Evolutionary conservation across 441 rosid species (phyloP).

Genomic region (Adansonia grandidieri): DNA sequence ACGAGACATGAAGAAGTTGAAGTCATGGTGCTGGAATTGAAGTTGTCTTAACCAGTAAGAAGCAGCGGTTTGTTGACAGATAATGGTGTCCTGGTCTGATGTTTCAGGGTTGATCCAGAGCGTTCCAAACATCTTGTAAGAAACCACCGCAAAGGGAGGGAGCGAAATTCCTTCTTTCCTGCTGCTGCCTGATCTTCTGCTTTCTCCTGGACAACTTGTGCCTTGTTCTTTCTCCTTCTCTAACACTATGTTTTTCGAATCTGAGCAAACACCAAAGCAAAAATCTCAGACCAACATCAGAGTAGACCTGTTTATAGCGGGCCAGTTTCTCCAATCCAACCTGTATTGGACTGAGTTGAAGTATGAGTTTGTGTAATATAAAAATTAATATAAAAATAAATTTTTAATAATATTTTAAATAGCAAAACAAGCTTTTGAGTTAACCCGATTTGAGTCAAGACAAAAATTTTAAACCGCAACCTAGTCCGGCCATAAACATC

Average conservation of each 20-base stretch:
- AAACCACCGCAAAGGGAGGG: slow-evolving; percentile 40
- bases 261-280: not conserved
- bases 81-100: slow-evolving; percentile 20
- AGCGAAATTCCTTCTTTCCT: slow-evolving; percentile 20
- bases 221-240: not conserved
- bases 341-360: too few species aligned
- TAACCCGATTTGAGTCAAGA: too few species aligned
- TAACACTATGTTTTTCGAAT: not conserved
- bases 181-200: not conserved
- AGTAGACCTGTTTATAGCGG: too few species aligned
- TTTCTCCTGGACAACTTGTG: not conserved
- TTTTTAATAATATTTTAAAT: too few species aligned
- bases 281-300: not conserved
- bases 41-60: slow-evolving; percentile 35
- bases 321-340: too few species aligned
- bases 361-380: too few species aligned
- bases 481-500: too few species aligned
- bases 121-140: slow-evolving; percentile 40
- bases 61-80: slow-evolving; percentile 34
- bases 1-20: slow-evolving; percentile 41
- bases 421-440: too few species aligned
- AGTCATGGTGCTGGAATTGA: slow-evolving; percentile 46
- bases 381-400: too few species aligned
- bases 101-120: slow-evolving; percentile 44
- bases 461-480: too few species aligned